These are phyloP conservation scores for Phaeosphaeriaceae sp. DNA, from an alignment of 2,329 filamentous ascomycete genomes.

Conservation along the genomic window DNA sequence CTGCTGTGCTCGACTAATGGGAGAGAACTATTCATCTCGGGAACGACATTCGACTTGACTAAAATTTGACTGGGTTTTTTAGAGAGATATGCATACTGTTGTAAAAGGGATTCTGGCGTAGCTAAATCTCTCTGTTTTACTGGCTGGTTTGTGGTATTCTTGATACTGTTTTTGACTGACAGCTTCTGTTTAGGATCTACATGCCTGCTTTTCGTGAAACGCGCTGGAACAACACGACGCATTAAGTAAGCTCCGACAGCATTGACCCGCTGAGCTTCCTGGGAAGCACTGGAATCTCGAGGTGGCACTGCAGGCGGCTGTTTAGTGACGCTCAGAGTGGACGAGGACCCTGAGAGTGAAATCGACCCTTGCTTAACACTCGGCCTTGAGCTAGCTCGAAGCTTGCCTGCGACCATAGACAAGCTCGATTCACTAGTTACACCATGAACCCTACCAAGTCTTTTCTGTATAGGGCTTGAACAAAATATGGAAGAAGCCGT, in stretches of 20 bases:
- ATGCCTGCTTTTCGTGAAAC: conserved; percentile 22
- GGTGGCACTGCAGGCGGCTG: conserved; percentile 34
- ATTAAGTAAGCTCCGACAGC: conserved; percentile 37
- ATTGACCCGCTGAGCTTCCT: conserved; percentile 38
- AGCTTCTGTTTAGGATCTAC: neutral
- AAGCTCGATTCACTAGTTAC: conserved; percentile 27
- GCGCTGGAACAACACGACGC: conserved; percentile 11
- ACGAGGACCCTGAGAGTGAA: conserved; percentile 31
- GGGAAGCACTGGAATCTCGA: conserved; percentile 41
- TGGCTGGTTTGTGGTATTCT: conserved; percentile 4
- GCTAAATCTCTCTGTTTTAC: neutral
- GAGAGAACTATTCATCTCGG: conserved; percentile 1
- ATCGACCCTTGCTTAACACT: conserved; percentile 27
- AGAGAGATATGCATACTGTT: conserved; percentile 7
- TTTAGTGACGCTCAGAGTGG: conserved; percentile 22
- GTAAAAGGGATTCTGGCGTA: conserved; percentile 1
- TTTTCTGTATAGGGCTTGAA: conserved; percentile 16
- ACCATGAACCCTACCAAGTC: conserved; percentile 19
- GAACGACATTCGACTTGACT: conserved; percentile 13
- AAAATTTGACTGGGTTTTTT: conserved; percentile 19
- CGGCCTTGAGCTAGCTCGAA: conserved; percentile 28
- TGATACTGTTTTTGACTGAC: neutral
- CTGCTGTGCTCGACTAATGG: conserved; percentile 7
- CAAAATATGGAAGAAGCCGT: no score
- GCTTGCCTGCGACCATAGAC: conserved; percentile 17